phyloP scores from a whole-genome alignment of 2,329 filamentous ascomycete genomes.

The Pseudogymnoascus sp. region DNA sequence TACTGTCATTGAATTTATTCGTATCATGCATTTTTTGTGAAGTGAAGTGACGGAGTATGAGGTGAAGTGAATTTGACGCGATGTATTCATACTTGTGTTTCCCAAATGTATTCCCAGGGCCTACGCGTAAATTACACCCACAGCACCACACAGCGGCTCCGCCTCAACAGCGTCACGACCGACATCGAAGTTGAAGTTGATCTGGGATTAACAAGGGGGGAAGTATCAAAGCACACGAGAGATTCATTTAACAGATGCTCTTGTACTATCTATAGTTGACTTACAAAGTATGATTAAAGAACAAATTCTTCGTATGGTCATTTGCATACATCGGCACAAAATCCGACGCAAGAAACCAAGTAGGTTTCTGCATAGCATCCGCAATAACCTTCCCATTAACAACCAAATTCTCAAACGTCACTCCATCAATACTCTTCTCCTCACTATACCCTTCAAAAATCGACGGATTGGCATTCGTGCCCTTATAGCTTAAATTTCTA shows the following conservation, averaged over 20 bases:
- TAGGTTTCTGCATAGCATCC: conserved; percentile 24
- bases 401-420: not conserved
- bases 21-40: not conserved
- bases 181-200: too few relatives aligned
- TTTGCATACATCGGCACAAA: conserved; percentile 20
- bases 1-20: not conserved
- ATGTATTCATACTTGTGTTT: not conserved
- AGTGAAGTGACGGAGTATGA: not conserved
- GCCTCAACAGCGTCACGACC: too few relatives aligned
- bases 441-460: conserved; percentile 17
- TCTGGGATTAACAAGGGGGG: too few relatives aligned
- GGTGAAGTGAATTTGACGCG: not conserved
- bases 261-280: too few relatives aligned
- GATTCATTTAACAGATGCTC: too few relatives aligned
- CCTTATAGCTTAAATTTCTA: conserved; percentile 17
- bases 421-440: conserved; percentile 15
- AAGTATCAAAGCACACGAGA: too few relatives aligned
- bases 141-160: too few relatives aligned
- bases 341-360: conserved; percentile 24
- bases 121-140: not conserved
- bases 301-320: not conserved
- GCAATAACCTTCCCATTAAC: not conserved
- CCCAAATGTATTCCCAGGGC: not conserved
- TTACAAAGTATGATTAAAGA: not conserved
- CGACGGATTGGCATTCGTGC: conserved; percentile 12